phyloP scores from a whole-genome alignment of 495 filamentous ascomycete species.

The Trichocladium uniseriatum region DNA sequence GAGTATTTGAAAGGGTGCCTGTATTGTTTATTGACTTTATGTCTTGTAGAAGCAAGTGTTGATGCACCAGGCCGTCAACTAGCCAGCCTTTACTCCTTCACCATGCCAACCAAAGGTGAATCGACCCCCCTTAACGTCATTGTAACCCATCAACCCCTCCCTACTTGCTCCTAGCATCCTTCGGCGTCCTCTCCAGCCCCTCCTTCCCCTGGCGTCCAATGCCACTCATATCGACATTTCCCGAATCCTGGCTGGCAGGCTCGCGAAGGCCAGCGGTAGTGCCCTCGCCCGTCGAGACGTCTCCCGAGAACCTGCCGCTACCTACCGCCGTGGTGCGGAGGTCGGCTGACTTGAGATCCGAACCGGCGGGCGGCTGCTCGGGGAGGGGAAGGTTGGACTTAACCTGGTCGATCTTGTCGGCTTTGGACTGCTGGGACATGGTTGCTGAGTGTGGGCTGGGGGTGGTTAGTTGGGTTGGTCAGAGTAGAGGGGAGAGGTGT shows the following conservation, averaged over 20 bases:
- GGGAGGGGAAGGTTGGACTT: constrained; percentile 69
- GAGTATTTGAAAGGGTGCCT: no score
- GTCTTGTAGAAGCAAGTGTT: no score
- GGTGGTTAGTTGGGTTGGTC: no score
- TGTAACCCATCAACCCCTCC: no score
- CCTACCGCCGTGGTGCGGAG: constrained; percentile 54
- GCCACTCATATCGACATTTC: constrained; percentile 36
- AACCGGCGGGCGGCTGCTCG: constrained; percentile 59
- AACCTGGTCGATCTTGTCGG: constrained; percentile 52
- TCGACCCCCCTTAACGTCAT: no score
- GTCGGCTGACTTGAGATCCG: constrained; percentile 67
- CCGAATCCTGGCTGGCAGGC: constrained; percentile 49
- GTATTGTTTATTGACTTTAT: no score
- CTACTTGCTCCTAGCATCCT: constrained; percentile 2
- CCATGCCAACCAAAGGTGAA: no score
- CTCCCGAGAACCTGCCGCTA: constrained; percentile 40
- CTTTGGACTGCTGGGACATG: constrained; percentile 45
- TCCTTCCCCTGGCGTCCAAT: constrained; percentile 44
- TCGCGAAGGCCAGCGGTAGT: constrained; percentile 48
- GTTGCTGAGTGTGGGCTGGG: not conserved
- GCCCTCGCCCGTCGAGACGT: constrained; percentile 44
- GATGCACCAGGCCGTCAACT: no score
- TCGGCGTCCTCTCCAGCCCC: not conserved
- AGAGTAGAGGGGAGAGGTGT: no score
- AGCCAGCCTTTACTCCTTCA: no score